These are phyloP conservation scores for Tolypocladium ovalisporum DNA, from an alignment of 2,329 filamentous ascomycete genomes.

Conservation along the genomic window DNA sequence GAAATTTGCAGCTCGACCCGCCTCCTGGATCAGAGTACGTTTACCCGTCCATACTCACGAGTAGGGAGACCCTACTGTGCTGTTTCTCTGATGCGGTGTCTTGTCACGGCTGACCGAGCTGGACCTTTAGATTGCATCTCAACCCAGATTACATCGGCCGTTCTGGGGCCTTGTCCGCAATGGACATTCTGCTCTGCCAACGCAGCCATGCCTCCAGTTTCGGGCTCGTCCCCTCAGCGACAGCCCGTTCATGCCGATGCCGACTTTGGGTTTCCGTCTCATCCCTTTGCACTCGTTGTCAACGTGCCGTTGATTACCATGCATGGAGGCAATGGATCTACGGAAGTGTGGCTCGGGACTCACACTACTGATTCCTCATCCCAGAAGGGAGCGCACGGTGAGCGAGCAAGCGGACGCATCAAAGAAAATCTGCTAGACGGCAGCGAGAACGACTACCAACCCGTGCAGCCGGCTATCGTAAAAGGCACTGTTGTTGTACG, in stretches of 20 bases:
- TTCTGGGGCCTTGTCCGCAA: slow-evolving; percentile 42
- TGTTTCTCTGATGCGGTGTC: too few relatives aligned
- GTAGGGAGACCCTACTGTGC: slow-evolving; percentile 20
- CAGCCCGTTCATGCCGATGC: slow-evolving; percentile 51
- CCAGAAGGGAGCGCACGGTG: slow-evolving; percentile 39
- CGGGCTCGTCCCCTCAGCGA: slow-evolving; percentile 25
- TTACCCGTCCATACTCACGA: slow-evolving; percentile 39
- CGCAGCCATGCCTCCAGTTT: slow-evolving; percentile 39
- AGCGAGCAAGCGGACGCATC: slow-evolving; percentile 41
- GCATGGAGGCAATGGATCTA: slow-evolving; percentile 41
- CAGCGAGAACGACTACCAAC: slow-evolving; percentile 27
- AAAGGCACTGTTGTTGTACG: slow-evolving; percentile 47
- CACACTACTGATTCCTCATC: slow-evolving; percentile 26
- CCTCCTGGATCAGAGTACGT: slow-evolving; percentile 39
- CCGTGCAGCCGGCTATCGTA: slow-evolving; percentile 37
- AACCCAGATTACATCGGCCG: slow-evolving; percentile 41
- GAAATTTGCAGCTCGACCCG: slow-evolving; percentile 51
- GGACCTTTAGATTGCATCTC: slow-evolving; percentile 35
- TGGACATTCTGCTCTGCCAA: slow-evolving; percentile 51
- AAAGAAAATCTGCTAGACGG: slow-evolving; percentile 22
- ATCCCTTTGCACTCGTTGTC: slow-evolving; percentile 43
- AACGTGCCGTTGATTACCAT: slow-evolving; percentile 42
- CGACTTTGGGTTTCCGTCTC: slow-evolving; percentile 42
- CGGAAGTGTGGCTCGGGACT: slow-evolving; percentile 49
- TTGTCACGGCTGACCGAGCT: too few relatives aligned